Conservation (phyloP, 2,329 filamentous ascomycete genomes). For the Colletotrichum sp. region DNA sequence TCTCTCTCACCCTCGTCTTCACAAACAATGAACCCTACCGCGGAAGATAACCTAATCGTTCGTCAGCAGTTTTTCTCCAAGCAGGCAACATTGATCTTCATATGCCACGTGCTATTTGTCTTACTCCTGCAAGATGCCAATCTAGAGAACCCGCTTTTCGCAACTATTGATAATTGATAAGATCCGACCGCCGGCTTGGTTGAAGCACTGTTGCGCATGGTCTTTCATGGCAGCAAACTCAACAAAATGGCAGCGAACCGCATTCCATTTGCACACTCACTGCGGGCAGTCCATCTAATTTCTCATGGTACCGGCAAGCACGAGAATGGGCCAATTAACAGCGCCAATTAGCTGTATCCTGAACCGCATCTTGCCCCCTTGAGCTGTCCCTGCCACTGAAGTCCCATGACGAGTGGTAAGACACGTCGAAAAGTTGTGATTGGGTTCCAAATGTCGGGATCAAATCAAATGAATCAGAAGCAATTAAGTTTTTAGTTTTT, state of each 20-base stretch:
- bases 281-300: fast-evolving
- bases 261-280: neutral
- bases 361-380: neutral
- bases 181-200: neutral
- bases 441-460: too few relatives aligned
- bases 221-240: neutral
- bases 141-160: neutral
- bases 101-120: neutral
- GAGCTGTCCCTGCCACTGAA: neutral
- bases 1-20: neutral
- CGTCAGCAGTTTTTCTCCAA: neutral
- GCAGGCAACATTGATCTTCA: neutral
- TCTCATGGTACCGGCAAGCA: neutral
- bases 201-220: neutral
- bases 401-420: neutral
- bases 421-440: neutral
- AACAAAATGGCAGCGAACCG: fast-evolving
- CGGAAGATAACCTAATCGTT: neutral
- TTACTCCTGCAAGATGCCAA: neutral
- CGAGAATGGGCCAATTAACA: fast-evolving
- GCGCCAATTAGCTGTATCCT: neutral
- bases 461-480: too few relatives aligned
- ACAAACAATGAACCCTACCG: neutral
- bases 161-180: neutral
- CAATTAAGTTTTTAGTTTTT: too few relatives aligned